These are phyloP conservation scores for Acanthamoeba rhysodes DNA, from an alignment of 208 protist species.

Conservation along the genomic window DNA sequence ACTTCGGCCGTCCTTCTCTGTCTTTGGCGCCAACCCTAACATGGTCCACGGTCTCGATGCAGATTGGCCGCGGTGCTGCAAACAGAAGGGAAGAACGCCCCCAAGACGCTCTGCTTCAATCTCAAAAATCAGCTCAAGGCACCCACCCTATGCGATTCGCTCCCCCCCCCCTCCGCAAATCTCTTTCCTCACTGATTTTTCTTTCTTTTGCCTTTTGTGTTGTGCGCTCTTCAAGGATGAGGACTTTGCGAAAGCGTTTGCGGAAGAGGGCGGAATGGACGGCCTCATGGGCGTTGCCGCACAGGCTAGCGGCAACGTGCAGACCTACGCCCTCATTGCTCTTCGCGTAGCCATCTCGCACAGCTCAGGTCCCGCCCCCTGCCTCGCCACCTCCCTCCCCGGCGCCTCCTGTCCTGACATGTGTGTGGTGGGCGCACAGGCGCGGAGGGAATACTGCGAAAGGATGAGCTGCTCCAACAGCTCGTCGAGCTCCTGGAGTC, in stretches of 20 bases:
- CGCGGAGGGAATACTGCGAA: background rate
- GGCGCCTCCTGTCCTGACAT: background rate
- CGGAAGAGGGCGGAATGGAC: constrained; percentile 37
- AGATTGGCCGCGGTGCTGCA: constrained; percentile 9
- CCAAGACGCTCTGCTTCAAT: constrained; percentile 19
- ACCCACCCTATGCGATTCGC: background rate
- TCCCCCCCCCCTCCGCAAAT: background rate
- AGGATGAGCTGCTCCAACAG: background rate
- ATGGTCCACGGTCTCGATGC: background rate
- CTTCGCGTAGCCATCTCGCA: constrained; percentile 52
- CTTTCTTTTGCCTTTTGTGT: background rate
- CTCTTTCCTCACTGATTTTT: background rate
- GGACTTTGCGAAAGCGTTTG: constrained; percentile 12
- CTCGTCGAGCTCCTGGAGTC: constrained; percentile 30
- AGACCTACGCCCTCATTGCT: constrained; percentile 56
- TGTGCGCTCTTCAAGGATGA: constrained; percentile 25
- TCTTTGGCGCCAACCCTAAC: background rate
- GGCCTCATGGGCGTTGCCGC: constrained; percentile 14
- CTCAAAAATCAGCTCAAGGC: constrained; percentile 49
- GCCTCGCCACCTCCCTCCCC: background rate
- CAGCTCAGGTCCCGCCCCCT: background rate
- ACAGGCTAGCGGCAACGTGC: constrained; percentile 22
- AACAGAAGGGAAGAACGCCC: constrained; percentile 10
- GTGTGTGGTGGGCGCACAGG: background rate
- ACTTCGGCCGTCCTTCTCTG: background rate